Conservation (phyloP, 2,329 filamentous ascomycete species). For the Hypomyces rosellus region DNA sequence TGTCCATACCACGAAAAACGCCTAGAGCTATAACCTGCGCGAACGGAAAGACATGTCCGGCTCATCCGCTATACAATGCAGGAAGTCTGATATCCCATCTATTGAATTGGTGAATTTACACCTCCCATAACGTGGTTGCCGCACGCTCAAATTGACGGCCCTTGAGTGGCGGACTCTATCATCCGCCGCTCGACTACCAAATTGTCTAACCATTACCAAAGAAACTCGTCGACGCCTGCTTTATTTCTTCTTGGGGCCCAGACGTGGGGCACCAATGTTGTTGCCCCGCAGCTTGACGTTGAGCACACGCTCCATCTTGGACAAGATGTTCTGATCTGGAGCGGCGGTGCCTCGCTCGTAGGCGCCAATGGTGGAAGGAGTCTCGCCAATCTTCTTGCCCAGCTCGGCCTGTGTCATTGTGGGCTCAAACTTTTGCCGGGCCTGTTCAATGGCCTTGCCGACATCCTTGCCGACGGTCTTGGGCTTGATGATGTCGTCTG, state of each 20-base stretch:
- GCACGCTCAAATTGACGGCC: neutral
- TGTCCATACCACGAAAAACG: slow-evolving; percentile 12
- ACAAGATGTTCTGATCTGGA: slow-evolving; percentile 79
- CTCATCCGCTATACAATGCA: slow-evolving; percentile 9
- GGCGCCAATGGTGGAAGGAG: slow-evolving; percentile 69
- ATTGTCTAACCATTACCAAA: neutral
- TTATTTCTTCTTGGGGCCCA: slow-evolving; percentile 56
- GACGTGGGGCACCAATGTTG: slow-evolving; percentile 11
- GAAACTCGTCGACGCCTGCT: neutral
- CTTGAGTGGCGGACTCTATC: neutral
- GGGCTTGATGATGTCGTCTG: slow-evolving; percentile 95
- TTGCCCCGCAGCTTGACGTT: slow-evolving; percentile 80
- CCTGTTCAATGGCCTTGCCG: slow-evolving; percentile 73
- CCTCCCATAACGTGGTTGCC: neutral
- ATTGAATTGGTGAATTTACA: slow-evolving; percentile 7
- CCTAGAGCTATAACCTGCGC: slow-evolving; percentile 7
- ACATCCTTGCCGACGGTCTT: slow-evolving; percentile 81
- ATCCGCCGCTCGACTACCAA: neutral
- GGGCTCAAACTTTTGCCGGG: slow-evolving; percentile 74
- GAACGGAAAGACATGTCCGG: slow-evolving; percentile 8
- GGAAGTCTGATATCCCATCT: slow-evolving; percentile 7
- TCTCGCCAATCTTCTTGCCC: slow-evolving; percentile 86
- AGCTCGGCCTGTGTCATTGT: slow-evolving; percentile 93
- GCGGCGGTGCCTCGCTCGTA: slow-evolving; percentile 75
- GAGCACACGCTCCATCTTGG: slow-evolving; percentile 73